phyloP scores from a whole-genome alignment of 2,329 filamentous ascomycete species.

The Colletotrichum spinosum region DNA sequence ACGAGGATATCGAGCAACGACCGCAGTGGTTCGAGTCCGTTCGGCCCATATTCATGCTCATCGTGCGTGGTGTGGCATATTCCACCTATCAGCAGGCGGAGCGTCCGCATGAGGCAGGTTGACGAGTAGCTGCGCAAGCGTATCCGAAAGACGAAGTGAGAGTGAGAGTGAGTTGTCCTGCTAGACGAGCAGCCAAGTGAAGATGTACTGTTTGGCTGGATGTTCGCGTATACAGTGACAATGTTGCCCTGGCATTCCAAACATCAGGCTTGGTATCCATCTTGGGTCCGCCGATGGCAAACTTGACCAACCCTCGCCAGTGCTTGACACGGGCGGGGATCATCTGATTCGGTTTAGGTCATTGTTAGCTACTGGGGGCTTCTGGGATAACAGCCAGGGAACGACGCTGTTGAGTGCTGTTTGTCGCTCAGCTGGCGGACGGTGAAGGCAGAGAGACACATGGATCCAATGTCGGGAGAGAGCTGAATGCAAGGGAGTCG shows the following conservation, averaged over 20 bases:
- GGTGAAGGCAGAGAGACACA: slow-evolving; percentile 7
- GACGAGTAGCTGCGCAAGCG: slow-evolving; percentile 17
- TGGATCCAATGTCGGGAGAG: slow-evolving; percentile 1
- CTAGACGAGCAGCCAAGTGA: not conserved
- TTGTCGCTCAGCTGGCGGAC: not conserved
- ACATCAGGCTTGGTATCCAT: not conserved
- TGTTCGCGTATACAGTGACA: not conserved
- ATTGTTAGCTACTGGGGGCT: slow-evolving; percentile 6
- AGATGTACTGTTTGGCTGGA: slow-evolving; percentile 19
- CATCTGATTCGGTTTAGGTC: slow-evolving; percentile 27
- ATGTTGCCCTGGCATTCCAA: slow-evolving; percentile 10
- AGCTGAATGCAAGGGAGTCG: slow-evolving; percentile 21
- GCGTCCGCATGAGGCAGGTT: slow-evolving; percentile 46
- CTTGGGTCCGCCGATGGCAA: not conserved
- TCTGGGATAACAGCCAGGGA: not conserved
- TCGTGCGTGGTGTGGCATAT: slow-evolving; percentile 30
- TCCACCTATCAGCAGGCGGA: slow-evolving; percentile 44
- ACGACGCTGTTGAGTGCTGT: slow-evolving; percentile 8
- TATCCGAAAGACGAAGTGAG: slow-evolving; percentile 18
- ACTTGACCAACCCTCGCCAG: not conserved
- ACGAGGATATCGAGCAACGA: slow-evolving; percentile 16
- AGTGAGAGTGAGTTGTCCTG: not conserved
- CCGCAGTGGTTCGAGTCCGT: slow-evolving; percentile 20
- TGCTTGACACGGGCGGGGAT: slow-evolving; percentile 20
- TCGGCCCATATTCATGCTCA: slow-evolving; percentile 22